These are phyloP conservation scores for Strobilomyces echinocephalus DNA, from an alignment of 768 basidiomycete species.

Conservation along the genomic window DNA sequence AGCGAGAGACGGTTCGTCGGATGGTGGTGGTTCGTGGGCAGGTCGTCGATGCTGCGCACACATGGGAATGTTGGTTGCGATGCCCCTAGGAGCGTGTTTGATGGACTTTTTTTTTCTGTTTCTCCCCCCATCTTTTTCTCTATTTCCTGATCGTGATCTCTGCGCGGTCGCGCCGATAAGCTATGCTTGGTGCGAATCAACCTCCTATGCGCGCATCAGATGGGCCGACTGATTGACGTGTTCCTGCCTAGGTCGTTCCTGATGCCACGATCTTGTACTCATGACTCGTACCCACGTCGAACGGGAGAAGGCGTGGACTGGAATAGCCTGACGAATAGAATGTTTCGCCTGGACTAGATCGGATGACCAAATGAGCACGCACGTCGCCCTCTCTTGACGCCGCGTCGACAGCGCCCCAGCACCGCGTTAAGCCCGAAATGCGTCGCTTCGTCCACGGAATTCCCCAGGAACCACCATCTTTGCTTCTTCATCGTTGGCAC, in stretches of 20 bases:
- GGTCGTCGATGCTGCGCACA: neutral
- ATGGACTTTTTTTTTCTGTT: constrained; percentile 1
- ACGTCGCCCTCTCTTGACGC: neutral
- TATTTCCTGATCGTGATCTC: constrained; percentile 2
- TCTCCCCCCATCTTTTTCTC: neutral
- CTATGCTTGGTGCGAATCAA: constrained; percentile 13
- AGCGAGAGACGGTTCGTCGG: neutral
- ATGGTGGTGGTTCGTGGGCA: constrained; percentile 12
- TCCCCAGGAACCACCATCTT: neutral
- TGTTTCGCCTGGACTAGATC: neutral
- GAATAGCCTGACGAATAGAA: constrained; percentile 12
- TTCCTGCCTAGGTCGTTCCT: constrained; percentile 2
- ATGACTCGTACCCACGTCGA: neutral
- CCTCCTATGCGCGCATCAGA: neutral
- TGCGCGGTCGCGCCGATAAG: neutral
- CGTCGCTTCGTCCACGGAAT: neutral
- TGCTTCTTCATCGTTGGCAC: neutral
- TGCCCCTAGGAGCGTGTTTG: constrained; percentile 4
- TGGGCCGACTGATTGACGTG: constrained; percentile 4
- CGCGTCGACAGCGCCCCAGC: neutral
- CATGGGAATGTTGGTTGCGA: constrained; percentile 8
- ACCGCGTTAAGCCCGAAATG: neutral
- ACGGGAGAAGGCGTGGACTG: neutral
- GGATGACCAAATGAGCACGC: constrained; percentile 1
- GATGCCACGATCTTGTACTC: neutral